Conservation (phyloP, 257 asterid species). For the Solanum verrucosum region DNA sequence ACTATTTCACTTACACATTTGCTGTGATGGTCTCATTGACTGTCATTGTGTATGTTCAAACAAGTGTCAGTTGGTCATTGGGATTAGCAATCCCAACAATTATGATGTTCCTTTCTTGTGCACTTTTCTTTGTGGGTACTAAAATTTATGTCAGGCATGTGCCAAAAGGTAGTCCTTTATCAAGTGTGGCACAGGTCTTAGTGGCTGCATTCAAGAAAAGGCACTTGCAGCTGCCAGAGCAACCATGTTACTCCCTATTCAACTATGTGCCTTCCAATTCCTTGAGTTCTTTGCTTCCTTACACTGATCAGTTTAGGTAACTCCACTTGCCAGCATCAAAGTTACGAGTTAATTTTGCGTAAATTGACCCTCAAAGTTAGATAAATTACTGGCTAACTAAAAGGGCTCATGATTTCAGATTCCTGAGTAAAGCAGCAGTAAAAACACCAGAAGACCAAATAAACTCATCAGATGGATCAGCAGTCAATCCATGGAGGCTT, state of each 20-base stretch:
- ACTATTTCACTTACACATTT: slow-evolving; percentile 21
- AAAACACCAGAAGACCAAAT: slow-evolving; percentile 11
- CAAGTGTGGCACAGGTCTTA: slow-evolving; percentile 12
- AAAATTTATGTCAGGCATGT: slow-evolving; percentile 13
- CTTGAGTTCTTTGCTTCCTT: slow-evolving; percentile 4
- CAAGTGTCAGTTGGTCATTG: slow-evolving; percentile 20
- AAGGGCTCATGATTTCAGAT: background rate
- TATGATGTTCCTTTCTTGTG: slow-evolving; percentile 21
- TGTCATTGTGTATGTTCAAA: slow-evolving; percentile 25
- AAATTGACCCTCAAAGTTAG: background rate
- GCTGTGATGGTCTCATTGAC: slow-evolving; percentile 24
- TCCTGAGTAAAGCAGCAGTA: slow-evolving; percentile 21
- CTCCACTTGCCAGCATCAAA: background rate
- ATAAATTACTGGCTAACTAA: background rate
- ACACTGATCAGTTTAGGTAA: slow-evolving; percentile 19
- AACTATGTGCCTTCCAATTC: slow-evolving; percentile 1
- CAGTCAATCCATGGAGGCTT: slow-evolving; percentile 21
- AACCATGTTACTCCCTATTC: slow-evolving; percentile 2
- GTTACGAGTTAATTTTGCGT: background rate
- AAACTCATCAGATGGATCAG: slow-evolving; percentile 17
- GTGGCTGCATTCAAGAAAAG: slow-evolving; percentile 17
- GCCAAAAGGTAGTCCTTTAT: slow-evolving; percentile 25
- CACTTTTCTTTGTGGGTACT: slow-evolving; percentile 14
- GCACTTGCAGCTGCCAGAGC: slow-evolving; percentile 8
- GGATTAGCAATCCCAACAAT: slow-evolving; percentile 27